These are phyloP conservation scores for Cicer cuneatum DNA, from an alignment of 306 rosid species.

Conservation along the genomic window DNA sequence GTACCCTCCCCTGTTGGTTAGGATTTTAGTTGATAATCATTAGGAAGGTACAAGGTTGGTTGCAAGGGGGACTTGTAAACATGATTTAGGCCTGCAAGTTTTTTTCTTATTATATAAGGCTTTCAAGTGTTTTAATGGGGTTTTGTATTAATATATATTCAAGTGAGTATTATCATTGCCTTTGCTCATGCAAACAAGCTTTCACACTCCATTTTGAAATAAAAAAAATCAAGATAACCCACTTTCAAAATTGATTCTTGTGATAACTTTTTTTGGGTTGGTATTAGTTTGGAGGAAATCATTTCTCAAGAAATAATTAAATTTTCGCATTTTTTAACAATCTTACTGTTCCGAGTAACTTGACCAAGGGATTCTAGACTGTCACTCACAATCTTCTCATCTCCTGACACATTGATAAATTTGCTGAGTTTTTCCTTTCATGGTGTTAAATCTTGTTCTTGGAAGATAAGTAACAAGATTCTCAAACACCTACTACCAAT, in stretches of 20 bases:
- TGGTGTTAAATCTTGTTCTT: too few relatives aligned
- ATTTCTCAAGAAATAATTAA: neutral
- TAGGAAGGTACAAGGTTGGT: slow-evolving; percentile 51
- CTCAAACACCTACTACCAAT: too few relatives aligned
- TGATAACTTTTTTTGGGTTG: neutral
- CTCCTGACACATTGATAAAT: too few relatives aligned
- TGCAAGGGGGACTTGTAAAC: slow-evolving; percentile 49
- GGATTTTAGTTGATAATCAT: slow-evolving; percentile 48
- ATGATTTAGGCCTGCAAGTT: slow-evolving; percentile 42
- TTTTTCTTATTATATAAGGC: slow-evolving; percentile 35
- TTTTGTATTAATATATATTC: slow-evolving; percentile 41
- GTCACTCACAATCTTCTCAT: too few relatives aligned
- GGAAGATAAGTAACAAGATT: too few relatives aligned
- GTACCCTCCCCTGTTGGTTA: slow-evolving; percentile 42
- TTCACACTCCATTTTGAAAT: neutral
- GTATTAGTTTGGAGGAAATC: neutral
- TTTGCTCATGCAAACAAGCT: slow-evolving; percentile 27
- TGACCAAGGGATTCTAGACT: too few relatives aligned
- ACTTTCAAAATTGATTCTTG: slow-evolving; percentile 13
- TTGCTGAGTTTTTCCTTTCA: too few relatives aligned
- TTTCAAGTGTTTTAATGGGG: slow-evolving; percentile 42
- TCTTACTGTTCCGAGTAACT: too few relatives aligned
- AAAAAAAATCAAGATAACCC: slow-evolving; percentile 15
- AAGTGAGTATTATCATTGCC: slow-evolving; percentile 7
- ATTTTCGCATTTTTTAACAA: too few relatives aligned